phyloP scores from a whole-genome alignment of 1,284 basidiomycete species.

The Hypsizygus ulmarius region DNA sequence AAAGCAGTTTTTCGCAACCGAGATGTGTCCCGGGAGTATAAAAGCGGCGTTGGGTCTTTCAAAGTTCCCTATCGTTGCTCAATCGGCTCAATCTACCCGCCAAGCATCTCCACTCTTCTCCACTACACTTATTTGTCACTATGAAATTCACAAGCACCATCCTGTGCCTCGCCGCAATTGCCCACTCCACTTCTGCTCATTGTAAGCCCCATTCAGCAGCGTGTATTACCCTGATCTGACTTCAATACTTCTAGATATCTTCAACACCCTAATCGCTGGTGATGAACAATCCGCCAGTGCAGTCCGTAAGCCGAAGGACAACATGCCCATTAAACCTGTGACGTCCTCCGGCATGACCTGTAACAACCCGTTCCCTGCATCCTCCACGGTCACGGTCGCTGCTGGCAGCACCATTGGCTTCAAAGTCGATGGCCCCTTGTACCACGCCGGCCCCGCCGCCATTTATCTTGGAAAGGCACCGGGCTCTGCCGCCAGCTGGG shows the following conservation, averaged over 20 bases:
- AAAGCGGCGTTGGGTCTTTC: no score
- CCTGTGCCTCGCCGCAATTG: slow-evolving; percentile 23
- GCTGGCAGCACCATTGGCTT: slow-evolving; percentile 39
- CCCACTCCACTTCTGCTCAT: slow-evolving; percentile 34
- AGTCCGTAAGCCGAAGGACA: slow-evolving; percentile 31
- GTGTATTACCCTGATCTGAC: not conserved
- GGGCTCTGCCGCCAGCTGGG: slow-evolving; percentile 28
- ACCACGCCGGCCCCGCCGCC: slow-evolving; percentile 42
- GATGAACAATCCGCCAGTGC: slow-evolving; percentile 27
- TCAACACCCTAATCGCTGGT: slow-evolving; percentile 36
- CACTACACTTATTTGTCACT: not conserved
- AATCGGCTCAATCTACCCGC: not conserved
- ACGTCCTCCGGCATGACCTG: slow-evolving; percentile 36
- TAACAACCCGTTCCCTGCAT: slow-evolving; percentile 35
- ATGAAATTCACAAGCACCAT: slow-evolving; percentile 31
- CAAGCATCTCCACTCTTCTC: not conserved
- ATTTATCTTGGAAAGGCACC: slow-evolving; percentile 27
- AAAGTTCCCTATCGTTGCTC: not conserved
- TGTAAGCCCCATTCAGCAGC: slow-evolving; percentile 24
- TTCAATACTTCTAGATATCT: slow-evolving; percentile 31
- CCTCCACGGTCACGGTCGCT: slow-evolving; percentile 35
- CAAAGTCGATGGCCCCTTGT: slow-evolving; percentile 38
- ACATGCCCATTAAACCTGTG: slow-evolving; percentile 38
- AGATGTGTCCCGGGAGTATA: no score
- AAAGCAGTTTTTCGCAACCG: no score